Conservation (phyloP, 108 stramenopile genomes). For the Cylindrotheca closterium region DNA sequence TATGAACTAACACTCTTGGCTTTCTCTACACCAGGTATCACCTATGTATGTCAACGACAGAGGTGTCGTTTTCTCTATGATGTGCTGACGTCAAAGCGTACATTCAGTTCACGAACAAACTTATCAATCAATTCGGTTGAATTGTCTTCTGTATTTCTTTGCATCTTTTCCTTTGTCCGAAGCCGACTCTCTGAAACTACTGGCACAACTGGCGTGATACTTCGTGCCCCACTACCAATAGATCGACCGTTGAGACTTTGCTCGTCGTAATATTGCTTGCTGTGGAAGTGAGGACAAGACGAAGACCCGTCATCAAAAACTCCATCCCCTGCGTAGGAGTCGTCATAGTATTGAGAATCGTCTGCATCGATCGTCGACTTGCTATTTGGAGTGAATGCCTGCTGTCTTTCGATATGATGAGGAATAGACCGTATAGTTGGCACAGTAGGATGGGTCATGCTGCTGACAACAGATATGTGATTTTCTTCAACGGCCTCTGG, state of each 20-base stretch:
- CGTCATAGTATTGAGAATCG: neutral
- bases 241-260: slow-evolving; percentile 9
- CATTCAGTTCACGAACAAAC: slow-evolving; percentile 28
- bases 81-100: slow-evolving; percentile 6
- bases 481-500: too few species aligned
- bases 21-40: too few species aligned
- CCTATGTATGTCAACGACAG: too few species aligned
- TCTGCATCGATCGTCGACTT: too few species aligned
- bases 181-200: slow-evolving; percentile 12
- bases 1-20: too few species aligned
- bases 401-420: too few species aligned
- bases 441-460: too few species aligned
- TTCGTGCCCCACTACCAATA: neutral
- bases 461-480: too few species aligned
- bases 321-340: slow-evolving; percentile 4
- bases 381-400: too few species aligned
- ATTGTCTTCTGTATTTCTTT: slow-evolving; percentile 10
- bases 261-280: slow-evolving; percentile 4
- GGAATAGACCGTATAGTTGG: too few species aligned
- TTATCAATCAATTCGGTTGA: slow-evolving; percentile 28
- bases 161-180: slow-evolving; percentile 7
- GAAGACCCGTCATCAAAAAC: slow-evolving; percentile 5
- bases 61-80: too few species aligned
- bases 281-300: too few species aligned
- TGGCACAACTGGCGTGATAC: neutral